Evolutionary conservation across 2,329 filamentous ascomycete species (phyloP), one percentile per base, ranked within the genome.

Genomic region (Talaromyces sp.): DNA sequence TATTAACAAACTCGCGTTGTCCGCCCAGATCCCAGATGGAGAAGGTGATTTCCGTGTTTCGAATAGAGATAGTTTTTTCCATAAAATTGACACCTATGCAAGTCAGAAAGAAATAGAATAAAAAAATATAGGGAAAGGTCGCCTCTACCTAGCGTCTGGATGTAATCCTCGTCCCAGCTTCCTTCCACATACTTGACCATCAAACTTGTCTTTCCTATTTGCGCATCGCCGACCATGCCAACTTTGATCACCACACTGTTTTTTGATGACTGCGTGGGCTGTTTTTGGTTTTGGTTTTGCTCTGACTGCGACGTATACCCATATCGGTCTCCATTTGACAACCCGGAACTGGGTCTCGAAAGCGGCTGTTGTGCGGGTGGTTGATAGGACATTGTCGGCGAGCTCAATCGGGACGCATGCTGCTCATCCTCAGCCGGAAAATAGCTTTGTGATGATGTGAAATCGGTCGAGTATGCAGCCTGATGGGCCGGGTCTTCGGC

Each of bases 121-220:
- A 17, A 50, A 31, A 9, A 11, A 35, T 14, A 35, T 1, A 35
- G 17, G 31, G 32, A 29, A 59, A 27, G 31, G 57, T 41, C 19
- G 19, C n/a, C 38, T 80, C 64, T 76, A 88, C 86, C 94, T 51
- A 99, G 80, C 24, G 94, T 99, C 79, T 99, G 94, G 71, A 99
- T 99, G 77, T 99, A 99, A 75, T 99, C 94, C 79, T 99, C 94
- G 75, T 99, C 94, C 92, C 94, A 99, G 77, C 92, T 97, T 62
- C 94, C 94, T 79, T 99, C 94, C 59, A 99, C 94, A 72, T 99
- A 99, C 77, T 99, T 99, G 72, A 99, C 94, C 94, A 99, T 99
- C 73, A 99, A 79, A 65, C 92, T 97, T 19, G 94, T 99, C 84
- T 99, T 99, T 72, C 94, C 94, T 68, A 99, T 99, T 77, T 99